Base-by-base conservation (phyloP, 208 protist species). In the Leishmania major region DNA sequence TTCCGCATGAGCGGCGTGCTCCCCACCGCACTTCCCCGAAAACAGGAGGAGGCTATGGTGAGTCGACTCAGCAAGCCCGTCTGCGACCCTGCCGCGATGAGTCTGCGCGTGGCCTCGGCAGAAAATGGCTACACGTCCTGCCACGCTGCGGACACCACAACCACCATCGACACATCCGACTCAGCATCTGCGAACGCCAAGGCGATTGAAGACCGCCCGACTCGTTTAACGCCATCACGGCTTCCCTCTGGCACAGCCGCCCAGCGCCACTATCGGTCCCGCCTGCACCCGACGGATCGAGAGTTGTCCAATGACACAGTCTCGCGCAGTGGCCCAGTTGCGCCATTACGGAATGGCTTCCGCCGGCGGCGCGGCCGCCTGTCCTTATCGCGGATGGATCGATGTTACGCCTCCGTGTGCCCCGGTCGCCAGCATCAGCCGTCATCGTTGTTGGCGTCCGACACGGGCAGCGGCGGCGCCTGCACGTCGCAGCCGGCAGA, bases 1-100 rank as follows among this genome's bases (percentile, higher is more conserved):
- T 88, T 82, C 74, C 84, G 81, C 71, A 84, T 88, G 80, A 78
- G 64, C 35, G 84, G 84, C 22, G 71, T 88, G 45, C 76, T 88
- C 35, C 28, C 74, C 47, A 77, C 62, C 2, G 77, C 75, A 40
- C 70, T 85, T 43, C 67, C 78, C 22, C 81, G 77, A 69, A 79
- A 82, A n/a, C 67, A 81, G 77, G 76, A 89, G 66, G 64, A 51
- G 60, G 86, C 78, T 51, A 28, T 86, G 62, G 79, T 87, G 70
- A 5, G 69, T 80, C 86, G 86, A 19, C 83, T 89, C 22, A 89
- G 86, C 73, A 77, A 83, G 47, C 86, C 86, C 4, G 11, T 77
- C 15, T 87, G 66, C 60, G 79, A 89, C 51, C 79, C 78, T 35
- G 77, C 19, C 19, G 40, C 80, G 35, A 79, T 82, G 75, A 73